phyloP scores from a whole-genome alignment of 2,329 filamentous ascomycete species.

The Onygenales sp. region DNA sequence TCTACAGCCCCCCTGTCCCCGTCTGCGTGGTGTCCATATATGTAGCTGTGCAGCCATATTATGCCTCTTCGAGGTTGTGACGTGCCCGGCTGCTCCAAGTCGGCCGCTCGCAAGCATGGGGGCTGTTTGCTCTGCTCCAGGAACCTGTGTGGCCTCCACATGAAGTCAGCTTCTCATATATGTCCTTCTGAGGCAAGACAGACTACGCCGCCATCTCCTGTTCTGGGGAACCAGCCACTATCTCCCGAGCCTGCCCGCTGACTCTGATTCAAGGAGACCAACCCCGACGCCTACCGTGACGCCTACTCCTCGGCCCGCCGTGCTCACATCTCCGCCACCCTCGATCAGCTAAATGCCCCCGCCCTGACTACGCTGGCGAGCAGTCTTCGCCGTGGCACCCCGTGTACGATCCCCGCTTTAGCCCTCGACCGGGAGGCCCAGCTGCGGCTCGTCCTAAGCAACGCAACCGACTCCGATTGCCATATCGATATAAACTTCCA shows the following conservation, averaged over 20 bases:
- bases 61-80: slow-evolving; percentile 3
- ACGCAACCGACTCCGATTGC: neutral
- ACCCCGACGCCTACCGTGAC: neutral
- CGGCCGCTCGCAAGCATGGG: slow-evolving; percentile 1
- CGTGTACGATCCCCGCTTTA: slow-evolving; percentile 1
- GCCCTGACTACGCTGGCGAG: slow-evolving; percentile 1
- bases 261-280: slow-evolving; percentile 1
- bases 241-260: neutral
- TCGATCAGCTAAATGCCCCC: neutral
- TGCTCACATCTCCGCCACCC: neutral
- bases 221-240: neutral
- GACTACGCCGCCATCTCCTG: neutral
- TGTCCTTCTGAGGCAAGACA: slow-evolving; percentile 3
- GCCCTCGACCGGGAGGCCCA: neutral
- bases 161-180: slow-evolving; percentile 4
- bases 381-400: neutral
- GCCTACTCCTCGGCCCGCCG: neutral
- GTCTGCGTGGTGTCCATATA: neutral
- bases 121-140: slow-evolving; percentile 2
- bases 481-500: slow-evolving; percentile 3
- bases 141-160: slow-evolving; percentile 1
- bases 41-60: neutral
- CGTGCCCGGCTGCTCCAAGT: slow-evolving; percentile 1
- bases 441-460: neutral
- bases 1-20: neutral